Base-by-base conservation (phyloP, 1,284 basidiomycete genomes). In the Leccinum ponderosum region DNA sequence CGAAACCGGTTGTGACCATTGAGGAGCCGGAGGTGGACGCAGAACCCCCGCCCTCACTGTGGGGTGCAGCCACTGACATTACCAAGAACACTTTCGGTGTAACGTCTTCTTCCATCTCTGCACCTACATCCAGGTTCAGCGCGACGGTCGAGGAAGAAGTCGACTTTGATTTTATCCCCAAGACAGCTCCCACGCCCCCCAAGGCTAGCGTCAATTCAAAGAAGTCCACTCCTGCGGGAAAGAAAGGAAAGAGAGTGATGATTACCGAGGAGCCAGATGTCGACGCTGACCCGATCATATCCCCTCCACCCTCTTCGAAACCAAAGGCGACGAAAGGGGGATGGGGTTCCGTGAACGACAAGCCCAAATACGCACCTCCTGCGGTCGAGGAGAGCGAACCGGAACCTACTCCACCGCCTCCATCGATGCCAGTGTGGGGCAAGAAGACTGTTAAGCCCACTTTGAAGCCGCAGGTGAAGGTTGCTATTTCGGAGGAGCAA, bases 221-320 rank as follows among this genome's bases (percentile, higher is more conserved):
- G 61, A 71, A 75, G 42, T 55, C 60, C 1, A 62, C 58, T 7
- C 31, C 62, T 44, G 52, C 59, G 1, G 37, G 57, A 33, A 72
- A 72, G 54, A 72, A 64, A 55, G 60, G 68, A 22, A 75, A 78
- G 64, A 72, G 71, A 17, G 79, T 79, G 52, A 80, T 74, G n/a
- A 74, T 83, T n/a, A 76, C 78, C 61, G 82, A 83, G 56, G 77
- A 81, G 15, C 73, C 76, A 0, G 80, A 83, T 52, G 77, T 80
- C n/a, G 82, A 82, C 37, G 76, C 71, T 3, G 76, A 77, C 20
- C 64, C 63, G 0, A 71, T 71, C 47, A 17, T 62, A n/a, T 25
- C 67, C 29, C 58, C 64, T 0, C 50, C 61, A 6, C 48, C 68
- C 5, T 53, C 63, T 15, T 57, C 22, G 48, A 69, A 62, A 37